A percentile compares a stretch with the other conserved stretches of the same genome.
phyloP scores from a whole-genome alignment of 129 eudicot genomes.

The Kitagawia praeruptora region DNA sequence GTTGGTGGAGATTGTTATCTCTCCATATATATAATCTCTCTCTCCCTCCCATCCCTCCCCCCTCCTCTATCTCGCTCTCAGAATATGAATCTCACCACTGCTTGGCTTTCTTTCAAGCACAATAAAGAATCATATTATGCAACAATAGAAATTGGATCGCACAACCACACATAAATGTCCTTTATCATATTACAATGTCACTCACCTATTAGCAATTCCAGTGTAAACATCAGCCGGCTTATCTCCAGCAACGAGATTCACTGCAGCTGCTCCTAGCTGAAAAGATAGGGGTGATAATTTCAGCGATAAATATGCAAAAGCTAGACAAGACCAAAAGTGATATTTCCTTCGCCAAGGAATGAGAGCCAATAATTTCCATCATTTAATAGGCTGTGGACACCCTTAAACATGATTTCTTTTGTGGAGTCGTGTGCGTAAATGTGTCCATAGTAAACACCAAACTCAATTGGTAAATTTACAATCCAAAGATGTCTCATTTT shows the following conservation, averaged over 20 bases:
- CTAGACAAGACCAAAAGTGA: background rate
- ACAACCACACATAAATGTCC: background rate
- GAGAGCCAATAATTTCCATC: background rate
- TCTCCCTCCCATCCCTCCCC: background rate
- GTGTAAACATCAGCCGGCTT: constrained; percentile 97
- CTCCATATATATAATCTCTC: no score
- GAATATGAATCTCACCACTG: background rate
- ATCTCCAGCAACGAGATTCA: constrained; percentile 85
- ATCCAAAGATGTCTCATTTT: background rate
- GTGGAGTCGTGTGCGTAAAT: background rate
- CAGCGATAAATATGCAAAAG: background rate
- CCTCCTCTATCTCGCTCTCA: no score
- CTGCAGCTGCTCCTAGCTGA: constrained; percentile 93
- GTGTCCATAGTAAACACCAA: background rate
- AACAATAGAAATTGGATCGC: background rate
- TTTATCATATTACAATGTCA: background rate
- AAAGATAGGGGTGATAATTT: constrained; percentile 5
- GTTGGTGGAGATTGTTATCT: background rate
- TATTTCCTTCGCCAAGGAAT: background rate
- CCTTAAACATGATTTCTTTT: background rate
- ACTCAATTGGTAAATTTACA: background rate
- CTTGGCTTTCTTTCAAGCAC: background rate
- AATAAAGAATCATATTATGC: background rate
- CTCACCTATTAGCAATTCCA: constrained; percentile 85
- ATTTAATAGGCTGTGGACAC: background rate